Base-by-base conservation (phyloP, 768 basidiomycete species). In the Crassisporium funariophilum region DNA sequence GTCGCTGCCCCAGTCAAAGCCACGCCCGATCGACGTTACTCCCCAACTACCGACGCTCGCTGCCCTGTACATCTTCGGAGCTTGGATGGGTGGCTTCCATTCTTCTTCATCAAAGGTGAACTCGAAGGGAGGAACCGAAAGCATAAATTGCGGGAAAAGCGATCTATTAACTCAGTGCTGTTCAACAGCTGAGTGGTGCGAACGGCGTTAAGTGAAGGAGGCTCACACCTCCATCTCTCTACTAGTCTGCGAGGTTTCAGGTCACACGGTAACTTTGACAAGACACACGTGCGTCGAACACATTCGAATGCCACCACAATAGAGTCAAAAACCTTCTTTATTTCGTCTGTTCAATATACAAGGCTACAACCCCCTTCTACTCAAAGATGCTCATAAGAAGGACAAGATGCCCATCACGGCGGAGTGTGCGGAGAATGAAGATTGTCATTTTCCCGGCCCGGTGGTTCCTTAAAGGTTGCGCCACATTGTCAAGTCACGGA, bases 21-120 rank as follows among this genome's bases (percentile, higher is more conserved):
- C 90, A 37, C 86, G 81, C 9, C 90, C 90, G 37, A 91, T 84
- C 27, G 81, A 88, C 15, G 90, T 91, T 50, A 92, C 88, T 5
- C 85, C 86, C 87, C 88, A 92, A 66, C 88, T 90, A 23, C 83
- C 81, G 43, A 86, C 82, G 49, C 84, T 86, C 31, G 86, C 76
- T 5, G 84, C 70, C 49, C 79, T 73, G 66, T 83, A 82, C 15
- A 84, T 73, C 46, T 67, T 67, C 21, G 75, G 66, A 4, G 75
- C 64, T 22, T 76, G 72, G 27, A 73, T 69, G 33, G 80, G 72
- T 20, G 76, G 57, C 50, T 76, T 73, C 87, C 86, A 88, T 58
- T 83, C 86, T 53, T 84, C 83, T 52, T 81, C 83, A 60, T 86
- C 86, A 65, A 84, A 84, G 44, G 75, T 66, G 59, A 84, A 66